Evolutionary conservation across 352 stramenopile species (phyloP).

Genomic region (Globisporangium recalcitrans): DNA sequence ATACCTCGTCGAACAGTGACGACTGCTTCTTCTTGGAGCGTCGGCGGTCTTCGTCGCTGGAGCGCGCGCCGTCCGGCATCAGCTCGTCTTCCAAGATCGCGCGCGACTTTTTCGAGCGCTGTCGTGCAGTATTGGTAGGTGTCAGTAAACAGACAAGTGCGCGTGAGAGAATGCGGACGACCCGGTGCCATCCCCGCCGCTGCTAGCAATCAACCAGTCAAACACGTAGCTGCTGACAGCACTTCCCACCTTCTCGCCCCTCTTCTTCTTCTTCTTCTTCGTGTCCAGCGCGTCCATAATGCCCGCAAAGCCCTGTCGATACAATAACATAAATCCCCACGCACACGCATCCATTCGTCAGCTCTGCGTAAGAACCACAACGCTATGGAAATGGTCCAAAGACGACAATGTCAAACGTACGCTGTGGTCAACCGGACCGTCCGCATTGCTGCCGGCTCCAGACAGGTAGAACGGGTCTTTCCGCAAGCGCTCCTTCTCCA

Average conservation of each 20-base stretch:
- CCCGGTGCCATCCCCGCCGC: too few relatives aligned
- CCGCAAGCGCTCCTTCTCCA: slow-evolving; percentile 61
- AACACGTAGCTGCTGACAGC: background rate
- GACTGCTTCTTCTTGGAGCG: slow-evolving; percentile 46
- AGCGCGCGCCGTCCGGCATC: slow-evolving; percentile 69
- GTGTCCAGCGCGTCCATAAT: slow-evolving; percentile 75
- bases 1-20: slow-evolving; percentile 32
- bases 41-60: slow-evolving; percentile 63
- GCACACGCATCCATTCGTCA: slow-evolving; percentile 11
- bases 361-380: too few relatives aligned
- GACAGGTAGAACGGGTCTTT: slow-evolving; percentile 83
- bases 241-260: slow-evolving; percentile 41
- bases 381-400: background rate
- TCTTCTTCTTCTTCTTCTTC: slow-evolving; percentile 73
- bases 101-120: slow-evolving; percentile 45
- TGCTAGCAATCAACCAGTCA: background rate
- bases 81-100: slow-evolving; percentile 67
- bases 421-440: slow-evolving; percentile 18
- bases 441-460: slow-evolving; percentile 35
- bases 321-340: slow-evolving; percentile 1
- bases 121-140: background rate
- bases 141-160: background rate
- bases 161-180: background rate
- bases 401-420: slow-evolving; percentile 23
- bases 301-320: slow-evolving; percentile 55